phyloP scores from a whole-genome alignment of 2,329 filamentous ascomycete species.

The Calonectria honghensis region DNA sequence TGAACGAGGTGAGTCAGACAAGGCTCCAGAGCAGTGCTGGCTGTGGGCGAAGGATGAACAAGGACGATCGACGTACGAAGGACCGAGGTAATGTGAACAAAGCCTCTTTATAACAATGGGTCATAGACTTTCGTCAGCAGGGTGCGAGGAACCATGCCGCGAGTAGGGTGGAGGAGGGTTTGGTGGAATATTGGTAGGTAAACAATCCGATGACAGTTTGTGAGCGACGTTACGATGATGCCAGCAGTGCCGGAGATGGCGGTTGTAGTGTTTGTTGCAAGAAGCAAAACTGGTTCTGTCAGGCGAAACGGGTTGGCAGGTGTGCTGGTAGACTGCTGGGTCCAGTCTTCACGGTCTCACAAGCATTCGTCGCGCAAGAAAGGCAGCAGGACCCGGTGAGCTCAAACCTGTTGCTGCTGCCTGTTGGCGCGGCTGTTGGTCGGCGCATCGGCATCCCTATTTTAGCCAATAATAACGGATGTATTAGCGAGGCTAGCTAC shows the following conservation, averaged over 20 bases:
- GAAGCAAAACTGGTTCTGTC: neutral
- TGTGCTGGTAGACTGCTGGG: neutral
- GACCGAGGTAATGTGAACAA: neutral
- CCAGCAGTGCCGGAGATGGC: neutral
- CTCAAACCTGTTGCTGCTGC: slow-evolving; percentile 9
- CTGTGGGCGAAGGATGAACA: neutral
- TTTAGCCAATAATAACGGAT: neutral
- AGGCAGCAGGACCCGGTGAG: neutral
- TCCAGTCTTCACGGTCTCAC: neutral
- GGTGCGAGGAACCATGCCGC: neutral
- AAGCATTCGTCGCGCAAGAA: neutral
- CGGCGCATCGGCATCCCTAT: neutral
- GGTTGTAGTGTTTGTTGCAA: neutral
- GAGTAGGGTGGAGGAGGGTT: neutral
- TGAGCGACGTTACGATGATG: neutral
- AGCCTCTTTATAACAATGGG: slow-evolving; percentile 1
- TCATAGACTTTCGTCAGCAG: neutral
- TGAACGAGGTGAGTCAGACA: neutral
- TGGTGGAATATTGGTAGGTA: neutral
- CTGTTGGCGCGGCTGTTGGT: slow-evolving; percentile 15
- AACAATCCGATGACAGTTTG: no score
- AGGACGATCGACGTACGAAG: neutral
- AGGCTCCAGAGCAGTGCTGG: neutral
- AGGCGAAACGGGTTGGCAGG: neutral
- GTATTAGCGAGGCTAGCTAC: neutral